phyloP scores from a whole-genome alignment of 768 basidiomycete species.

The Lentinula sp. region DNA sequence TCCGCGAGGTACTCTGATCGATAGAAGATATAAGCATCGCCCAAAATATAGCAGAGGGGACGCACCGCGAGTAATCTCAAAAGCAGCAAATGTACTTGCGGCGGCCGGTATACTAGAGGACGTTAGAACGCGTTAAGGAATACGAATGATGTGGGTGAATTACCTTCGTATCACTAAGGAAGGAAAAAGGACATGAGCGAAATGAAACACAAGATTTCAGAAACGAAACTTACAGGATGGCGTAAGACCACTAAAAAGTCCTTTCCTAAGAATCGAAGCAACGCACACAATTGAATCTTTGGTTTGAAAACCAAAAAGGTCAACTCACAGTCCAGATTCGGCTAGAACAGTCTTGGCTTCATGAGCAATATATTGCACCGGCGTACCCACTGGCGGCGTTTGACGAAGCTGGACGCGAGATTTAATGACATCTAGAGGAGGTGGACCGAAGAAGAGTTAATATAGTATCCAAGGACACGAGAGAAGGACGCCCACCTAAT shows the following conservation, averaged over 20 bases:
- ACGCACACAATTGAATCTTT: not conserved
- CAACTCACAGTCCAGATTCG: constrained; percentile 67
- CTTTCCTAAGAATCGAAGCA: constrained; percentile 34
- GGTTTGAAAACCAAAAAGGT: not conserved
- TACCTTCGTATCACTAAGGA: constrained; percentile 59
- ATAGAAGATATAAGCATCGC: not conserved
- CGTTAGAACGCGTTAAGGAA: not conserved
- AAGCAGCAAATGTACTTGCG: constrained; percentile 70
- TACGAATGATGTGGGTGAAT: not conserved
- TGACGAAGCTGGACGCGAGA: constrained; percentile 80
- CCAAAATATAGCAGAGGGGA: not conserved
- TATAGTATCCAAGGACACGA: not conserved
- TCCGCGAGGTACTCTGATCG: not conserved
- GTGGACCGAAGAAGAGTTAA: not conserved
- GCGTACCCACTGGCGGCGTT: constrained; percentile 67
- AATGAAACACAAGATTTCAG: not conserved
- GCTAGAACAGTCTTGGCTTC: constrained; percentile 63
- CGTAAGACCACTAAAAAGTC: constrained; percentile 67
- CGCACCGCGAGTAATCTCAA: not conserved
- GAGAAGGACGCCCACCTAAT: constrained; percentile 39
- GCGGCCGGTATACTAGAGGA: constrained; percentile 78
- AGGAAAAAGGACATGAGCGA: not conserved
- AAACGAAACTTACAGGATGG: constrained; percentile 57
- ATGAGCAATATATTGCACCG: constrained; percentile 66
- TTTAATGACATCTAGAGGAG: constrained; percentile 73